Evolutionary conservation across 441 rosid species (phyloP).

Genomic region (Gossypium davidsonii): DNA sequence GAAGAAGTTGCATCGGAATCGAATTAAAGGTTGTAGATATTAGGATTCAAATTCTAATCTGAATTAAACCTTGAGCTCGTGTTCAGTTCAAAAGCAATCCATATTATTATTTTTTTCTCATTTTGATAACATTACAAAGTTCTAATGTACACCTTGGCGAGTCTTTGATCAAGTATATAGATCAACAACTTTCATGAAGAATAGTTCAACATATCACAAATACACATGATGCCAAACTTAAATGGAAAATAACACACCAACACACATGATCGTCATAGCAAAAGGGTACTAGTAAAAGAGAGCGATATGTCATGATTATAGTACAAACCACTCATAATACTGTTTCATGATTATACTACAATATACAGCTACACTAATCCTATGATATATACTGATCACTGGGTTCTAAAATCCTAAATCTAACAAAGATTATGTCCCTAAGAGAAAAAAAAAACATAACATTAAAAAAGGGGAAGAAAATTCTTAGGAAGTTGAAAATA

Average conservation of each 20-base stretch:
- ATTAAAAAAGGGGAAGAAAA: neutral
- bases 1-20: neutral
- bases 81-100: no score
- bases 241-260: neutral
- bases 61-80: no score
- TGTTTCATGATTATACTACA: no score
- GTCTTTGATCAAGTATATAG: neutral
- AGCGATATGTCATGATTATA: no score
- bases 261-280: neutral
- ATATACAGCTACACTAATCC: neutral
- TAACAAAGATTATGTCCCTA: neutral
- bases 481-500: neutral
- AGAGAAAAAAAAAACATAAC: neutral
- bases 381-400: conserved; percentile 2
- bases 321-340: no score
- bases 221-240: neutral
- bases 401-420: neutral
- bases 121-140: neutral
- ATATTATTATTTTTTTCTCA: neutral
- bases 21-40: no score
- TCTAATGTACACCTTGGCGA: neutral
- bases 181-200: neutral
- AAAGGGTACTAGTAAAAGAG: no score
- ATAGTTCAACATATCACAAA: neutral
- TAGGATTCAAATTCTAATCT: no score